Evolutionary conservation across 2,329 filamentous ascomycete species (phyloP), one percentile per base, ranked within the genome.

Genomic region (Colletotrichum euphorbiae): DNA sequence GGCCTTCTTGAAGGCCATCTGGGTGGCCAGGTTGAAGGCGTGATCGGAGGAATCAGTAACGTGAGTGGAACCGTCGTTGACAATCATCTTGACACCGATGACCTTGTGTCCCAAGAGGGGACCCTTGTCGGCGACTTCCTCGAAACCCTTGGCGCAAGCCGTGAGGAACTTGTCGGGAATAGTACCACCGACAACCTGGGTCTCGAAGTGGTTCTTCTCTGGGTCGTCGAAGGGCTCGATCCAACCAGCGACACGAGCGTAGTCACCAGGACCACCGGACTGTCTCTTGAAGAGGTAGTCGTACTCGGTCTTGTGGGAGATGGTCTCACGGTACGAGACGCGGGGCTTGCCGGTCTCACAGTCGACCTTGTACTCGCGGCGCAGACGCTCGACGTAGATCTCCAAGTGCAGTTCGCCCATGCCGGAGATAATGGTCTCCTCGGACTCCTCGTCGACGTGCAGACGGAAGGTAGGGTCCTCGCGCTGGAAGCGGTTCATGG

Each of bases 391-490:
- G 57, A 99, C 90, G 80, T 99, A 99, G 76, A 99, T 97, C 76
- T 97, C 94, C 31, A 99, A 86, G 80, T 99, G 96, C 73, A 99
- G 81, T 80, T 99, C 96, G 73, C 96, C 96, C 96, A 99, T 99
- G 69, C 96, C 96, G 46, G 93, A 97, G 76, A 99, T 98, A 76
- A 99, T 97, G 54, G 95, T 98, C 84, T 99, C 93, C 77, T 97
- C 92, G 71, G 91, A 95, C 82, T 99, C 96, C 15, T 89, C 81
- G 77, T 99, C 96, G 74, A 97, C 94, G 74, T 93, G 91, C 42
- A 99, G 93, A 61, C 96, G 90, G 89, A 99, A 99, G 12, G 96
- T 99, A 3, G 96, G 96, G 75, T 99, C 96, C 82, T 99, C 96
- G 71, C 96, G 92, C 82, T 98, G 95, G 88, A 99, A 99, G 73